Base-by-base conservation (phyloP, 2,329 filamentous ascomycete genomes). In the Pseudogymnoascus sp. region DNA sequence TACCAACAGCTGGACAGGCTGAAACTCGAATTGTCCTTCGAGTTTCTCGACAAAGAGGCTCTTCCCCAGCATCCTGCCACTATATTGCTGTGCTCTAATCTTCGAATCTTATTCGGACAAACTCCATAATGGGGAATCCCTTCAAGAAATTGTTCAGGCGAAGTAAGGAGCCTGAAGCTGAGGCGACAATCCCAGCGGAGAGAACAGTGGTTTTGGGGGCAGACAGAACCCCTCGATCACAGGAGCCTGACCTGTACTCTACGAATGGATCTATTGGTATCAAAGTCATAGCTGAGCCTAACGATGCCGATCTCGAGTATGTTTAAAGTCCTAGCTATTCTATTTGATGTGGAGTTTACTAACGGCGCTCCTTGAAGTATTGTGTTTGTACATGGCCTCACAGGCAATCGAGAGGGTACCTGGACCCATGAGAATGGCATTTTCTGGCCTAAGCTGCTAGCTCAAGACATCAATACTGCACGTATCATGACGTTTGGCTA, bases 351-450 rank as follows among this genome's bases (percentile, higher is more conserved):
- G n/a, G n/a, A n/a, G n/a, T 16, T 54, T 31, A 10, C 37, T 64
- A 21, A 43, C 19, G 16, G 13, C 23, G 21, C 13, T 41, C 37
- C 4, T 7, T 63, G 6, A 63, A 70, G 66, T 60, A 72, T 78
- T 19, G 75, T 76, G 65, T 79, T 79, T 63, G 68, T 79, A 19
- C 78, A 80, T 61, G 78, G 78, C 7, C 68, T 79, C 19, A 75
- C 73, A 1, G 78, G 78, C 1, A 69, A 77, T 64, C 73, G 77
- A 6, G 71, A 75, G 2, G 72, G 61, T 5, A 78, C 77, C 2
- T 79, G 77, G 78, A 77, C 73, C 4, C 67, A 66, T 48, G 13
- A 25, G 11, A 68, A 64, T 16, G 48, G 57, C 19, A 19, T 57
- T 28, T 68, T 68, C 43, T 69, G 65, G 66, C 66, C 65, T 14